phyloP scores from a whole-genome alignment of 257 asterid species.

The Verbascum thapsus region DNA sequence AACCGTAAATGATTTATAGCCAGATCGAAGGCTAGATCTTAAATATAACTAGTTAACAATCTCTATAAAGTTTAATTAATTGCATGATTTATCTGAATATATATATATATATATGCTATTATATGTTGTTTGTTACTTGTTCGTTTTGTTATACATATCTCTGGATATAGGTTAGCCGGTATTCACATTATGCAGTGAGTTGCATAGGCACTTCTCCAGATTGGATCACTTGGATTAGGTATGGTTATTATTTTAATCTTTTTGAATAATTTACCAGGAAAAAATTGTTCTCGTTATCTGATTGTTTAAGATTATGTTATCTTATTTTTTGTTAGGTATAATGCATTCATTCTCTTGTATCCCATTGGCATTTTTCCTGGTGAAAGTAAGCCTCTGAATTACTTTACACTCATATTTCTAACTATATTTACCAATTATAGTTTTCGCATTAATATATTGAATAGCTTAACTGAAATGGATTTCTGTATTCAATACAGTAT shows the following conservation, averaged over 20 bases:
- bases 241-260: not conserved
- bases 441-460: not conserved
- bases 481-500: slow-evolving; percentile 49
- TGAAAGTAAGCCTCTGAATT: slow-evolving; percentile 69
- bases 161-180: slow-evolving; percentile 69
- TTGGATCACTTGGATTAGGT: slow-evolving; percentile 82
- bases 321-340: slow-evolving; percentile 58
- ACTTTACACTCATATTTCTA: slow-evolving; percentile 17
- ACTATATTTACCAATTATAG: not conserved
- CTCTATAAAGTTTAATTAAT: too few species aligned
- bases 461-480: slow-evolving; percentile 13
- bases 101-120: too few species aligned
- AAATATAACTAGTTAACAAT: too few species aligned
- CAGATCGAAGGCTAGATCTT: too few species aligned
- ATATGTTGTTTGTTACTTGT: not conserved
- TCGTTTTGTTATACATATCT: not conserved
- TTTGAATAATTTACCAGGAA: not conserved
- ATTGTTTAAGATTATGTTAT: slow-evolving; percentile 8
- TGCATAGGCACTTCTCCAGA: slow-evolving; percentile 61
- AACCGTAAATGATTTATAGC: slow-evolving; percentile 3
- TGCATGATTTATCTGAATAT: too few species aligned
- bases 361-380: slow-evolving; percentile 87
- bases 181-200: slow-evolving; percentile 70
- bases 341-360: slow-evolving; percentile 81
- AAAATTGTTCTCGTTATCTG: slow-evolving; percentile 7